Conservation (phyloP, 129 eudicot genomes). For the Calendula officinalis region DNA sequence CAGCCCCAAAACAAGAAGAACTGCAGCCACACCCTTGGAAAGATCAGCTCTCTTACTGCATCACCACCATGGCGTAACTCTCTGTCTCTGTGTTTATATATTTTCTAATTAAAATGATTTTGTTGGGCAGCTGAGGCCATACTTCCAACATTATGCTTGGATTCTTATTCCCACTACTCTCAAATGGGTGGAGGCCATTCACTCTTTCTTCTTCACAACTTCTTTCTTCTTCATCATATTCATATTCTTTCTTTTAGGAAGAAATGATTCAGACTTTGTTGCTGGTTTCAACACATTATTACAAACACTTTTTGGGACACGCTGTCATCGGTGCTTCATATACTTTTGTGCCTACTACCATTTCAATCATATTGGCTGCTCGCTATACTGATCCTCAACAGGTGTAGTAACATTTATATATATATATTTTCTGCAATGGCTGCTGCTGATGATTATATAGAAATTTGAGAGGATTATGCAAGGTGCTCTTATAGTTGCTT, state of each 20-base stretch:
- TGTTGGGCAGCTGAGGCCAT: slow-evolving; percentile 84
- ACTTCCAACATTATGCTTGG: slow-evolving; percentile 98
- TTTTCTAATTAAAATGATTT: no score
- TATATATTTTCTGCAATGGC: background rate
- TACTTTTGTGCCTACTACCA: slow-evolving; percentile 77
- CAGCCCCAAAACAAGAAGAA: slow-evolving; percentile 78
- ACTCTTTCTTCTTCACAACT: slow-evolving; percentile 33
- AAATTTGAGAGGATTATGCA: slow-evolving; percentile 85
- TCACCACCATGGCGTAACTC: slow-evolving; percentile 87
- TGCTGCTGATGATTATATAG: slow-evolving; percentile 40
- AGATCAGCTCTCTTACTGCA: slow-evolving; percentile 83
- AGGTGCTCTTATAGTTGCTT: slow-evolving; percentile 91
- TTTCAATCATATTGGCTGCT: slow-evolving; percentile 73
- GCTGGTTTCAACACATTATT: slow-evolving; percentile 84
- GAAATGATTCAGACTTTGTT: slow-evolving; percentile 98
- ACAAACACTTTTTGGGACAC: slow-evolving; percentile 76
- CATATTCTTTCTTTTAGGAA: slow-evolving; percentile 44
- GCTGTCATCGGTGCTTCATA: slow-evolving; percentile 93
- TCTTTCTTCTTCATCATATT: background rate
- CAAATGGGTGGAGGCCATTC: slow-evolving; percentile 99
- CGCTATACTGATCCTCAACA: slow-evolving; percentile 73
- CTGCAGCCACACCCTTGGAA: slow-evolving; percentile 67
- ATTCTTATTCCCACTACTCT: slow-evolving; percentile 76
- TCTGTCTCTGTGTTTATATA: background rate
- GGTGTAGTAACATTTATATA: slow-evolving; percentile 31